Evolutionary conservation across 805 yeast species (phyloP), one percentile per base, ranked within the genome.

Genomic region (Kregervanrija pseudodelftensis): DNA sequence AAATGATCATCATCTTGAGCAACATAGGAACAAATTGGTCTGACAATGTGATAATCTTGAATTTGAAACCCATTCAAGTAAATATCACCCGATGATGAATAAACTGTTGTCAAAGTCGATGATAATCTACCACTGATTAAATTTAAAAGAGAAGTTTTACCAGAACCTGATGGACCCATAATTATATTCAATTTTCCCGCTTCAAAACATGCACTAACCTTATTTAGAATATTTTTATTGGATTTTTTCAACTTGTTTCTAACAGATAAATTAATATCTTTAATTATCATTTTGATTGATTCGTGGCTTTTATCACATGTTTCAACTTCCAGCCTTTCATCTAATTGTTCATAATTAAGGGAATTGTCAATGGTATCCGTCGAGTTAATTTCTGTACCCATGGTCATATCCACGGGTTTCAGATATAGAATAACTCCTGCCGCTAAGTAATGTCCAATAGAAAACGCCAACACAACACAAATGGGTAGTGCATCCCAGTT

Each of bases 141-240:
- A 56, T 81, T 84, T 50, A 84, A 62, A 37, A 85, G 58, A 0
- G 90, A 77, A 0, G 88, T 79, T 55, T 84, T 84, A 9, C 91
- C 93, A 0, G 85, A 78, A 0, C 91, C 91, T 1, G 89, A 82
- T 0, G 91, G 90, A 0, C 93, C 93, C 80, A 84, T 76, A 37
- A 84, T 82, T 4, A 82, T 86, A 56, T 82, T 84, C 9, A 85
- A 66, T 36, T 75, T 68, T 12, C 81, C 79, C 2, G 80, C 70
- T 30, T 64, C 61, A 54, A 82, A 80, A 7, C 53, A 49, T 0
- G 83, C 86, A 43, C 67, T 60, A 11, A 85, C 65, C 13, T 69
- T 59, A 36, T 69, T 56, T 35, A 81, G 52, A 40, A 77, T 58
- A 36, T 66, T 69, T 11, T 55, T 53, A 2, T 44, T 44, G 4